Base-by-base conservation (phyloP, 2,329 filamentous ascomycete genomes). In the Coniella vitis region DNA sequence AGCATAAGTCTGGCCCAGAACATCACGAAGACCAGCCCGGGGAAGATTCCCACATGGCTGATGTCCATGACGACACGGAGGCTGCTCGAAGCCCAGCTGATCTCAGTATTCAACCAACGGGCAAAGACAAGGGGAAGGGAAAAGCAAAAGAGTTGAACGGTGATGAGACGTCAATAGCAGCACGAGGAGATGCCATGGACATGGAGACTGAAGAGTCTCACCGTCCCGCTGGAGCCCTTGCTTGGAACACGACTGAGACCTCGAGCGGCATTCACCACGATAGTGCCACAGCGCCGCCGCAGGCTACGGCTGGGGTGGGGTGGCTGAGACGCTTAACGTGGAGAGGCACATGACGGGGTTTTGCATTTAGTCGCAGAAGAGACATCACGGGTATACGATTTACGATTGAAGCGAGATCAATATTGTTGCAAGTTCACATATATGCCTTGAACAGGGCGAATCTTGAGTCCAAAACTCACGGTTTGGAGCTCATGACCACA, bases 271-370 rank as follows among this genome's bases (percentile, higher is more conserved):
- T 38, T 49, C 37, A 29, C 39, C 31, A 16, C n/a, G 17, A 35
- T 29, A 7, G 21, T 41, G 42, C 20, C 22, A 16, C 38, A 16
- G 31, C 34, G n/a, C 29, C 44, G 13, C 38, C 29, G 14, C 48
- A 46, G 7, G 35, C 51, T 25, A 40, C 22, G 8, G 35, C 34
- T n/a, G 31, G 13, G n/a, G 37, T 17, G 7, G 47, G 16, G 7
- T 49, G 47, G 53, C 14, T 45, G 25, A 54, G 44, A 25, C 47
- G 37, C 10, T 48, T 54, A 7, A 29, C 38, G 25, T 65, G 60
- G 57, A 65, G 36, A 62, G 72, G 20, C 73, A 78, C 53, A 60
- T 71, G 10, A 68, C 68, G 51, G 63, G 69, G 17, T 53, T 74
- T 38, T 65, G 68, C 7, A n/a, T 32, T n/a, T 32, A n/a, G n/a